Evolutionary conservation across 2,329 filamentous ascomycete species (phyloP), one percentile per base, ranked within the genome.

Genomic region (Incumbomyces delicatus): DNA sequence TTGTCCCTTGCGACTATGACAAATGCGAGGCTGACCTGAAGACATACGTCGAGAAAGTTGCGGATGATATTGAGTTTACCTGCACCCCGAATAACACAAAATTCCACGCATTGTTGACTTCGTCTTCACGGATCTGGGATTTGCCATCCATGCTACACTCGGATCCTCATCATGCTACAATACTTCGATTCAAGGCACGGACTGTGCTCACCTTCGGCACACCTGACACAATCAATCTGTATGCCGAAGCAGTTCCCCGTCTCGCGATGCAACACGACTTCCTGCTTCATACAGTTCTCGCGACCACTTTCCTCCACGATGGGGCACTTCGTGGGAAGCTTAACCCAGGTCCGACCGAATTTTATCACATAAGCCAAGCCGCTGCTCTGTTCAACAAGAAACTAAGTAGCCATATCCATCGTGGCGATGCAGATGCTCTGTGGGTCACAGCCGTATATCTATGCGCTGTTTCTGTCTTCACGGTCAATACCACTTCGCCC

Each of bases 291-390:
- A 63, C 72, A 39, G 64, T 77, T 14, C 62, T 78, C 27, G 66
- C 72, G 16, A 54, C 79, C 17, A 72, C 76, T 2, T 58, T 73
- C 2, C 68, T 76, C 51, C 76, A 81, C 52, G 75, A 78, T 50
- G 65, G 70, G 5, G 63, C 69, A 50, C 58, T 74, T 31, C 29
- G 29, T 13, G 47, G 51, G 41, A 39, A 31, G 58, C 1, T 36
- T 16, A 30, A 44, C 30, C 46, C 51, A 35, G 44, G 60, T 49
- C 13, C 65, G 14, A 60, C 66, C 52, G 71, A 74, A 51, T 66
- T 63, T 7, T 67, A 68, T 37, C 71, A 75, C 56, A 64, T 63
- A 58, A 66, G 63, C 12, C 66, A 64, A 47, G 65, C 18, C 53
- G 70, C 65, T 30, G 47, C 49, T 2, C 64, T 72, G 2, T 58